Conservation (phyloP, 345 rosid species). For the Salix purpurea region DNA sequence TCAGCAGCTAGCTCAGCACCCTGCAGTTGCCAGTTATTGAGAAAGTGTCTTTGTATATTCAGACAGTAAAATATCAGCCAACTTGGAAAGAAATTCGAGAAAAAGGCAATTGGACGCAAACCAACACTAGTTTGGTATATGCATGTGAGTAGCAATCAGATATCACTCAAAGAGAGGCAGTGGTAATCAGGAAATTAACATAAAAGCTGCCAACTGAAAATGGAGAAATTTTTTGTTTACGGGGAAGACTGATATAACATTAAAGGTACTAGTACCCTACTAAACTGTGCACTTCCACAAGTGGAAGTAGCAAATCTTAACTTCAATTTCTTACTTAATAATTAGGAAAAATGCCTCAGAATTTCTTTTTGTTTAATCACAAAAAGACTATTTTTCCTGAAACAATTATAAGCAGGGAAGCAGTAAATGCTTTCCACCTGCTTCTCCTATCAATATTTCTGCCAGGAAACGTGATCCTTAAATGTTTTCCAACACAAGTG, state of each 20-base stretch:
- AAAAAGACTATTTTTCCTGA: neutral
- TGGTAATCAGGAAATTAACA: neutral
- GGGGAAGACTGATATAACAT: neutral
- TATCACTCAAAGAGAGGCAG: neutral
- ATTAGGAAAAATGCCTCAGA: neutral
- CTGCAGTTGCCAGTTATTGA: conserved; percentile 28
- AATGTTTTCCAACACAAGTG: neutral
- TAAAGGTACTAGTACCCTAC: neutral
- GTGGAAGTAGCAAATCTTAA: neutral
- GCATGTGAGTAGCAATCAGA: neutral
- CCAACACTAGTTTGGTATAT: neutral
- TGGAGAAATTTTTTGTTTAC: neutral
- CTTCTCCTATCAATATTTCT: neutral
- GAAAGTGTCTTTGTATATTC: neutral
- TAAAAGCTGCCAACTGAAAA: neutral
- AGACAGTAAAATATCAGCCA: neutral
- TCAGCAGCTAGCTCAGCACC: conserved; percentile 92
- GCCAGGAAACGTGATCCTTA: neutral
- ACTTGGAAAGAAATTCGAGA: neutral
- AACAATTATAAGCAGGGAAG: neutral
- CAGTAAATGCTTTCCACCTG: neutral
- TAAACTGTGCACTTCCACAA: neutral
- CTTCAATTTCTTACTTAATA: neutral
- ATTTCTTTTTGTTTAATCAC: neutral
- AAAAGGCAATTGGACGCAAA: neutral